Evolutionary conservation across 1,139 yeast species (phyloP), one percentile per base, ranked within the genome.

Genomic region (Citeromyces hawaiiensis): DNA sequence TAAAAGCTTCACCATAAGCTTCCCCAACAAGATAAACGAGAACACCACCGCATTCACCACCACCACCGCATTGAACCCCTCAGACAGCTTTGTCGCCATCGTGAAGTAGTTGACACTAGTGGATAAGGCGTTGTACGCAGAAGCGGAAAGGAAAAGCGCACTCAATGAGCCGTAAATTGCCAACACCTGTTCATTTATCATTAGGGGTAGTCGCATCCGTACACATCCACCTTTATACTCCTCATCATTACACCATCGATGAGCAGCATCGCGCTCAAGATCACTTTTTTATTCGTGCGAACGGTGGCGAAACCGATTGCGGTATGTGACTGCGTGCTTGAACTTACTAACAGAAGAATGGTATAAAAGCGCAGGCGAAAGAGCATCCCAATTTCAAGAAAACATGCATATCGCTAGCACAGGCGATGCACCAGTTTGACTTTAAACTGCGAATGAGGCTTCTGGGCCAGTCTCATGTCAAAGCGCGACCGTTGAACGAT

Each of bases 281-380:
- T 86, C 49, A 76, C 91, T 10, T 72, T 93, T 33, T 66, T 86
- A 43, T 64, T 83, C 43, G 75, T 85, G 13, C 62, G 93, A 46
- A 86, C 94, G 27, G 64, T 85, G 35, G 81, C 95, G 34, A 83
- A 83, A 53, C 96, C 96, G 1, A 70, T 86, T 38, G 88, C 94
- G n/a, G n/a, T n/a, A n/a, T 10, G 70, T 64, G 49, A 42, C 69
- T 55, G 19, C 3, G 17, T 13, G 17, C 13, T 33, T 21, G 11
- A 33, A n/a, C 14, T 11, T n/a, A 14, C 36, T 29, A 5, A 34
- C 15, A 14, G 17, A 37, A 60, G 60, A 75, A 68, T 44, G 65
- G 75, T 5, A 66, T 86, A 45, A 85, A 83, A 54, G 65, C 74
- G 13, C 88, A 82, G 50, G 93, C 95, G 15, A 76, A 77, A 49